Percentiles rank a stretch among this genome's conserved stretches.
Conservation (phyloP, 139 green algal species). For the Asterochloris sp. region DNA sequence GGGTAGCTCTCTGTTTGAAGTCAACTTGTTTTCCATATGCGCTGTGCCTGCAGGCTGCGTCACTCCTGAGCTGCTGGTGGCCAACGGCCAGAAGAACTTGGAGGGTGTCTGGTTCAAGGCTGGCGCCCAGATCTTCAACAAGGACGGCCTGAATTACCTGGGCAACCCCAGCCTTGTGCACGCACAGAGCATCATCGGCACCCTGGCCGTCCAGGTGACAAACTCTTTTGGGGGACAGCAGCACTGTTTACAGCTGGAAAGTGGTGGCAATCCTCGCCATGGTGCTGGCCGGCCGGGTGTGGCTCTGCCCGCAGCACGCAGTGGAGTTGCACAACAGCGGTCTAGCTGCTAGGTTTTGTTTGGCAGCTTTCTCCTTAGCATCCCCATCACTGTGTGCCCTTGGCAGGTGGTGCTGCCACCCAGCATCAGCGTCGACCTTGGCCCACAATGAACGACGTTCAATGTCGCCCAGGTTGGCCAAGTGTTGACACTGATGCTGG, state of each 20-base stretch:
- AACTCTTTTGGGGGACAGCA: no score
- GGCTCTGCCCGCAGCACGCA: not conserved
- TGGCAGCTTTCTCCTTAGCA: no score
- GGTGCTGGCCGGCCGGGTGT: not conserved
- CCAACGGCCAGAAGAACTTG: slow-evolving; percentile 45
- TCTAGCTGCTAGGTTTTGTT: no score
- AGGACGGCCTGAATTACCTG: slow-evolving; percentile 44
- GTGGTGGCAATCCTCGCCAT: no score
- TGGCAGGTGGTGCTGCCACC: no score
- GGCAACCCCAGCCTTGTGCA: slow-evolving; percentile 83
- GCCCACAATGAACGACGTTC: no score
- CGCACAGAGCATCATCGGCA: slow-evolving; percentile 90
- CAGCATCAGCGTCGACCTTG: no score
- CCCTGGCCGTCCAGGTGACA: slow-evolving; percentile 78
- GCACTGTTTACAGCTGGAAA: no score
- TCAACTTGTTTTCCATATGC: slow-evolving; percentile 83
- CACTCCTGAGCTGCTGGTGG: slow-evolving; percentile 44
- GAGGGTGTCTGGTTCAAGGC: slow-evolving; percentile 90
- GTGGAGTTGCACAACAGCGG: not conserved
- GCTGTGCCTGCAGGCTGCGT: slow-evolving; percentile 74
- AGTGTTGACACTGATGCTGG: no score
- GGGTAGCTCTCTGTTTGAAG: slow-evolving; percentile 79
- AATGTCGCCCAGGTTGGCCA: no score
- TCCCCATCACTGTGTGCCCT: no score
- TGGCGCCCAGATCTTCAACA: slow-evolving; percentile 61